These are phyloP conservation scores for Xylaria sp. DNA, from an alignment of 2,329 filamentous ascomycete genomes.

Conservation along the genomic window DNA sequence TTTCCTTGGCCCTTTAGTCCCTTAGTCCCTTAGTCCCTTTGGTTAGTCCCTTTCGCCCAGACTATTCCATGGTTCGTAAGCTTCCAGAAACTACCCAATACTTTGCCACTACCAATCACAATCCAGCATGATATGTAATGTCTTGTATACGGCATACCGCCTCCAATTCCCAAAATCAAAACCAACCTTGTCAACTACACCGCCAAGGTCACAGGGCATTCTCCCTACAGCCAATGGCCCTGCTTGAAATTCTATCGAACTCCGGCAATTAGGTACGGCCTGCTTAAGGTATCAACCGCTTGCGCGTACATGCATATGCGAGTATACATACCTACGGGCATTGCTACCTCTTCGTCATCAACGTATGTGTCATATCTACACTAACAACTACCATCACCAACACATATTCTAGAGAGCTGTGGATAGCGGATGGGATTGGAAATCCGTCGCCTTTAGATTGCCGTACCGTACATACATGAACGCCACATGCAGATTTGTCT, in stretches of 20 bases:
- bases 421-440: not conserved
- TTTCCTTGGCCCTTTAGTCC: not conserved
- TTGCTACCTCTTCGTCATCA: not conserved
- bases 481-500: not conserved
- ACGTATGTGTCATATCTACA: conserved; percentile 15
- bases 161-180: not conserved
- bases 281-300: conserved; percentile 1
- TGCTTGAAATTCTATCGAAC: not conserved
- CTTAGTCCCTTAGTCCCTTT: too few relatives aligned
- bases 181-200: conserved; percentile 6
- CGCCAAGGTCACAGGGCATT: not conserved
- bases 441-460: conserved; percentile 23
- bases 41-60: not conserved
- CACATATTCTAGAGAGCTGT: not conserved
- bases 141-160: not conserved
- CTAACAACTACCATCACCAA: not conserved
- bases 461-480: not conserved
- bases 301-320: conserved; percentile 18
- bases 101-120: too few relatives aligned
- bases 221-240: not conserved
- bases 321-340: not conserved
- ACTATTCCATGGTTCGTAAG: not conserved
- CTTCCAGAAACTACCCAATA: not conserved
- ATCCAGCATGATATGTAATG: not conserved
- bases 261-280: not conserved